phyloP scores from a whole-genome alignment of 2,329 filamentous ascomycete genomes.

The Diaporthe sp. region DNA sequence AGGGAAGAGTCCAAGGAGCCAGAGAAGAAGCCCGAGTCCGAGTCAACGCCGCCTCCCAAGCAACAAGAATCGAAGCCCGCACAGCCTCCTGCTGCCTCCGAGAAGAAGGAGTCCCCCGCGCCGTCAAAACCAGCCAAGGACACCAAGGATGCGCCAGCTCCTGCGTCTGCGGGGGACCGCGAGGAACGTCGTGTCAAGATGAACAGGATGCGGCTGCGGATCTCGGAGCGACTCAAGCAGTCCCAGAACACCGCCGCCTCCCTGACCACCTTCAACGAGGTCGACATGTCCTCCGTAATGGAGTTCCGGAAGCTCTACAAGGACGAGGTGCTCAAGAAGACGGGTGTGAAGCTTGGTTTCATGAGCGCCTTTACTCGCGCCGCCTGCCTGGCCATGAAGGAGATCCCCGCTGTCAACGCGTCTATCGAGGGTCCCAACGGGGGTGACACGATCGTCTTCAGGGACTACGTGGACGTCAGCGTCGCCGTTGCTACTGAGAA shows the following conservation, averaged over 20 bases:
- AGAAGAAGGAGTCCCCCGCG: constrained; percentile 44
- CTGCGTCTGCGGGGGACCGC: constrained; percentile 71
- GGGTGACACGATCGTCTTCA: constrained; percentile 97
- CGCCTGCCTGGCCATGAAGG: constrained; percentile 90
- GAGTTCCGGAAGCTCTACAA: constrained; percentile 98
- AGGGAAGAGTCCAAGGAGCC: constrained; percentile 56
- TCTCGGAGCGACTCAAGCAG: constrained; percentile 97
- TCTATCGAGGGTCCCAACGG: constrained; percentile 96
- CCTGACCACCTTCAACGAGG: constrained; percentile 98
- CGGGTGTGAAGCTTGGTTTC: constrained; percentile 97
- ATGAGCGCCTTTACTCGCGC: constrained; percentile 98
- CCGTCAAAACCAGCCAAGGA: constrained; percentile 47
- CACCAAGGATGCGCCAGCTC: constrained; percentile 48
- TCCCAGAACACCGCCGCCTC: constrained; percentile 98
- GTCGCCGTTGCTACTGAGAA: constrained; percentile 98
- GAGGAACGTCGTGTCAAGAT: constrained; percentile 97
- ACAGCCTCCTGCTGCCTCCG: constrained; percentile 40
- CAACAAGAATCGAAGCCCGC: constrained; percentile 48
- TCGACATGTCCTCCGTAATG: constrained; percentile 98
- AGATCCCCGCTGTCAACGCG: constrained; percentile 94
- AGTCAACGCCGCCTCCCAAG: constrained; percentile 44
- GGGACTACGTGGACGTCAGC: constrained; percentile 97
- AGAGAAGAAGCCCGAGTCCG: constrained; percentile 49
- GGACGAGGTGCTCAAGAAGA: constrained; percentile 95
- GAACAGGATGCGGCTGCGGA: constrained; percentile 99